These are phyloP conservation scores for Macrolepiota dolichaula DNA, from an alignment of 768 basidiomycete species.

Conservation along the genomic window DNA sequence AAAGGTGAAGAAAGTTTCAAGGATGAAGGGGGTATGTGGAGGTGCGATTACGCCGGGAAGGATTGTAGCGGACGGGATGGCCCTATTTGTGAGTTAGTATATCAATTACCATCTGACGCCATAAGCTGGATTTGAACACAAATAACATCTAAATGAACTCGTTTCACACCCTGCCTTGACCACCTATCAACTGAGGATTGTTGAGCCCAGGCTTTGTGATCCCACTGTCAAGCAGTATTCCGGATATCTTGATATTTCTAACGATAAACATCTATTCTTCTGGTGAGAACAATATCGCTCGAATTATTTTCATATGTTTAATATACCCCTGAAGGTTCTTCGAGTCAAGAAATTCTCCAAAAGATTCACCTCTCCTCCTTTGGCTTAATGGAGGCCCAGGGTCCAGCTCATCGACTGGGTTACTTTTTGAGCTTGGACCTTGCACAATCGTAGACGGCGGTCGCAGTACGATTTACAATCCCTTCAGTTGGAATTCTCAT, in stretches of 20 bases:
- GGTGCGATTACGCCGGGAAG: conserved; percentile 61
- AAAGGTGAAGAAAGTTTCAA: conserved; percentile 38
- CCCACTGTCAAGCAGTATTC: conserved; percentile 75
- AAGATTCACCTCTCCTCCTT: conserved; percentile 76
- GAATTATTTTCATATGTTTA: neutral
- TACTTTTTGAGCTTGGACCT: conserved; percentile 91
- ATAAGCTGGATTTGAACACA: conserved; percentile 1
- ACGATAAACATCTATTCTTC: conserved; percentile 84
- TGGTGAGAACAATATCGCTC: conserved; percentile 48
- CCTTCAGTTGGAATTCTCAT: conserved; percentile 80
- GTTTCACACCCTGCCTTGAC: conserved; percentile 50
- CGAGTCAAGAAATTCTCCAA: conserved; percentile 73
- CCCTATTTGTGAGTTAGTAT: conserved; percentile 56
- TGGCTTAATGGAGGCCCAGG: conserved; percentile 89
- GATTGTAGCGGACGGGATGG: conserved; percentile 69
- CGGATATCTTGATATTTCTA: conserved; percentile 79
- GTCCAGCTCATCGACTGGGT: conserved; percentile 74
- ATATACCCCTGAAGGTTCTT: conserved; percentile 66
- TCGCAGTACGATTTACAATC: conserved; percentile 66
- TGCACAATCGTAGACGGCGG: conserved; percentile 73
- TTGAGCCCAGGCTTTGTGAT: conserved; percentile 75
- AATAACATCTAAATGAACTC: conserved; percentile 52
- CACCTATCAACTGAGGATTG: conserved; percentile 55
- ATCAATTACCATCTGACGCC: neutral
- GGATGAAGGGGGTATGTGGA: conserved; percentile 48